Evolutionary conservation across 2,329 filamentous ascomycete genomes (phyloP).

Genomic region (Exophiala dermatitidis): DNA sequence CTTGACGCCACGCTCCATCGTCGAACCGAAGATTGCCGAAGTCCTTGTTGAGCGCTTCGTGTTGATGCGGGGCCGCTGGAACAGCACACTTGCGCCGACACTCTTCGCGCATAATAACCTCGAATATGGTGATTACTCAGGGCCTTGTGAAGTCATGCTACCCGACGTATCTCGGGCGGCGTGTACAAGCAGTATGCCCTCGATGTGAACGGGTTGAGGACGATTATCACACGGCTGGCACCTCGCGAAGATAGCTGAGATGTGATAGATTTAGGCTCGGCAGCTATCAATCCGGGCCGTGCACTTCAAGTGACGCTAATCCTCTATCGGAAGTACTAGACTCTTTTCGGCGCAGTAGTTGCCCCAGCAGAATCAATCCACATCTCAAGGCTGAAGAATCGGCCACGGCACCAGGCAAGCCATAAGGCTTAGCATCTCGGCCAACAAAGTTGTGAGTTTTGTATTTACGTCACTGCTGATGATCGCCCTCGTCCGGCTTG

Average conservation of each 20-base stretch:
- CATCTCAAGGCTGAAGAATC: too few species aligned
- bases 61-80: too few species aligned
- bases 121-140: too few species aligned
- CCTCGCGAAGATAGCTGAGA: neutral
- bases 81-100: neutral
- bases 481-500: slow-evolving; percentile 4
- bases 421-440: too few species aligned
- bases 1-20: slow-evolving; percentile 6
- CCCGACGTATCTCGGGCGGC: too few species aligned
- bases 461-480: neutral
- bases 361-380: too few species aligned
- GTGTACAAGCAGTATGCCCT: neutral
- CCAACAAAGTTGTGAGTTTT: too few species aligned
- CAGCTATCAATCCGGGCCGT: neutral
- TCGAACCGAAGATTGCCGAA: slow-evolving; percentile 3
- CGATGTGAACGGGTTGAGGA: neutral
- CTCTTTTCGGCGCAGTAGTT: neutral
- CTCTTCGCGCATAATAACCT: neutral
- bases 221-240: neutral
- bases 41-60: neutral
- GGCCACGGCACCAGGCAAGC: too few species aligned
- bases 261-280: neutral
- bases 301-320: neutral
- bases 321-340: neutral
- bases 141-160: too few species aligned